Evolutionary conservation across 495 filamentous ascomycete genomes (phyloP), one percentile per base, ranked within the genome.

Genomic region (Xylaria longipes): DNA sequence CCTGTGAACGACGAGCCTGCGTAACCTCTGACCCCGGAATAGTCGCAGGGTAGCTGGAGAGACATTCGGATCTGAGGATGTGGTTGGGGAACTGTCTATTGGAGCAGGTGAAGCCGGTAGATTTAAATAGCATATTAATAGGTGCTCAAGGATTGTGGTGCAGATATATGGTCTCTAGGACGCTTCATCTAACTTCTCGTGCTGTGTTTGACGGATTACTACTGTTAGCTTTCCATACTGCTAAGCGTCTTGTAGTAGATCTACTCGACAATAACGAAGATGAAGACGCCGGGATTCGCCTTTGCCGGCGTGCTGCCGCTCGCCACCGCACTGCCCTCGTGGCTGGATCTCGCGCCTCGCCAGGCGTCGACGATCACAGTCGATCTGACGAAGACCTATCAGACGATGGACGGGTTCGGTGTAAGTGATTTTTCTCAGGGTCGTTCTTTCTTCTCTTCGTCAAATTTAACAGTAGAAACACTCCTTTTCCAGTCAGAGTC

Each of bases 331-430:
- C 64, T 60, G 33, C 71, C 72, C 15, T 79, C 77, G 43, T 70
- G 54, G 67, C 76, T 63, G 56, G 73, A 11, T 35, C 74, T 71
- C 12, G 31, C 65, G 35, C 65, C 65, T 17, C 74, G 76, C 14
- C 80, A 82, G 65, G 63, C 79, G 3, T 76, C 68, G 56, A 77
- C 81, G n/a, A 79, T 86, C 66, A 85, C 81, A 1, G 75, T 87
- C 35, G 80, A 85, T 74, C 69, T 80, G 8, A 58, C 75, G 35
- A 80, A 77, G 57, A 83, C 77, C 6, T 84, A 82, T 73, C 85
- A 87, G 76, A 79, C 77, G 22, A 85, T 87, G 45, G 84, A 87
- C 65, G 85, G 85, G 25, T 87, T 87, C 75, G 87, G 87, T 33
- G 65, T 67, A 41, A 35, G 65, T 29, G 17, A 27, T 43, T 37